These are phyloP conservation scores for Coemansia nantahalensis DNA, from an alignment of 192 early-diverging fungal species.

Conservation along the genomic window DNA sequence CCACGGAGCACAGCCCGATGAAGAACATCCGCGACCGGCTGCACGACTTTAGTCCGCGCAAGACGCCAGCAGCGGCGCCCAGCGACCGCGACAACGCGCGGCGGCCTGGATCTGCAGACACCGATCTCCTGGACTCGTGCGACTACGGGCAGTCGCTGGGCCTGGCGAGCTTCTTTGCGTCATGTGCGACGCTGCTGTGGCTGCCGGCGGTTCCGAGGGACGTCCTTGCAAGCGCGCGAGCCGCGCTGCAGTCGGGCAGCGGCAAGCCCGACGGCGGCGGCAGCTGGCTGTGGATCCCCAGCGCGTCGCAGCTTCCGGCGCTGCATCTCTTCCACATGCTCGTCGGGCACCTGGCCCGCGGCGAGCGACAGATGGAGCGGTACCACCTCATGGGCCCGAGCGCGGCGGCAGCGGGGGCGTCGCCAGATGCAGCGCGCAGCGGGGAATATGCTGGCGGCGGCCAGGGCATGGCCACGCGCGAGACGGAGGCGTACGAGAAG, in stretches of 20 bases:
- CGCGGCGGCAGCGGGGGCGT: background rate
- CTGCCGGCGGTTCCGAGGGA: conserved; percentile 21
- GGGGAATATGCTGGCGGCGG: too few species aligned
- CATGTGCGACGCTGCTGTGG: conserved; percentile 30
- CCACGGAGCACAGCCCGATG: conserved; percentile 20
- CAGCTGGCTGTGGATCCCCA: conserved; percentile 32
- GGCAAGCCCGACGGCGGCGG: background rate
- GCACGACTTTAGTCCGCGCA: conserved; percentile 27
- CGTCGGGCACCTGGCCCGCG: conserved; percentile 32
- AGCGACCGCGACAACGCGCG: conserved; percentile 1
- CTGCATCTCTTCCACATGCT: conserved; percentile 30
- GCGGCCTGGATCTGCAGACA: conserved; percentile 10
- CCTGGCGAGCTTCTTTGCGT: conserved; percentile 25
- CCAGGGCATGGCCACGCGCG: background rate
- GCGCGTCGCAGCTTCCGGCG: conserved; percentile 18
- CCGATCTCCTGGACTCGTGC: conserved; percentile 32
- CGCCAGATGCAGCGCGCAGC: too few species aligned
- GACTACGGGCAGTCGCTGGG: conserved; percentile 22
- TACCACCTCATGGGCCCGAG: conserved; percentile 18
- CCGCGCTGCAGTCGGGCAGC: background rate
- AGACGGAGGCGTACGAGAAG: conserved; percentile 15
- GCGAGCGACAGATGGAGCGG: conserved; percentile 46
- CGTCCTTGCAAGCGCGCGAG: conserved; percentile 4
- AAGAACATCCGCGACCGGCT: conserved; percentile 30
- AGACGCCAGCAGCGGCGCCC: background rate